Conservation (phyloP, 2,329 filamentous ascomycete genomes). For the Metarhizium album region DNA sequence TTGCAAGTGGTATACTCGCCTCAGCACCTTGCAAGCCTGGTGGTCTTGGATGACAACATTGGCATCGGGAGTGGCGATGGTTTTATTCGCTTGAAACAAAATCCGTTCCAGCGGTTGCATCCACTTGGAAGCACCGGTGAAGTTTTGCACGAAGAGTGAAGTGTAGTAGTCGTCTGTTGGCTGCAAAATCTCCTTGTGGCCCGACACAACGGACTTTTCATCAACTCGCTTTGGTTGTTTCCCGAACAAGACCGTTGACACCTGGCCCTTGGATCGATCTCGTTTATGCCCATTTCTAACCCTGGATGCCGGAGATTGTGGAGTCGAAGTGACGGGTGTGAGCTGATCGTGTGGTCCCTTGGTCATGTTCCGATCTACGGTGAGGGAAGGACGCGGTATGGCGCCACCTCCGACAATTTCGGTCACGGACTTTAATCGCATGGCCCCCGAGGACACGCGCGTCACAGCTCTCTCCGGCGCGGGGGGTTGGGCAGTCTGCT, state of each 20-base stretch:
- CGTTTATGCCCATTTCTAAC: slow-evolving; percentile 31
- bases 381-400: slow-evolving; percentile 25
- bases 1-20: slow-evolving; percentile 82
- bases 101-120: slow-evolving; percentile 60
- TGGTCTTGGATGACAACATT: slow-evolving; percentile 75
- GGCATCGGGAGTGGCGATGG: slow-evolving; percentile 74
- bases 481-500: slow-evolving; percentile 11
- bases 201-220: slow-evolving; percentile 34
- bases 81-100: slow-evolving; percentile 77
- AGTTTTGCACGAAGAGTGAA: slow-evolving; percentile 49
- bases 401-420: slow-evolving; percentile 55
- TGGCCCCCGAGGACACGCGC: slow-evolving; percentile 57
- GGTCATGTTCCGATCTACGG: slow-evolving; percentile 22
- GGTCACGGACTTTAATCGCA: slow-evolving; percentile 61
- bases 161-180: slow-evolving; percentile 54
- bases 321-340: slow-evolving; percentile 31
- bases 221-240: slow-evolving; percentile 45
- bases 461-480: slow-evolving; percentile 49
- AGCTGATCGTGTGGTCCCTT: slow-evolving; percentile 24
- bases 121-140: slow-evolving; percentile 43
- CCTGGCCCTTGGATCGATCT: slow-evolving; percentile 51
- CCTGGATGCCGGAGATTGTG: slow-evolving; percentile 29
- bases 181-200: slow-evolving; percentile 29
- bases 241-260: slow-evolving; percentile 69
- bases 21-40: slow-evolving; percentile 76